Percentiles rank a stretch among this genome's conserved stretches.
Evolutionary conservation across 257 asterid genomes (phyloP).

Genomic region (Plantago elongata): DNA sequence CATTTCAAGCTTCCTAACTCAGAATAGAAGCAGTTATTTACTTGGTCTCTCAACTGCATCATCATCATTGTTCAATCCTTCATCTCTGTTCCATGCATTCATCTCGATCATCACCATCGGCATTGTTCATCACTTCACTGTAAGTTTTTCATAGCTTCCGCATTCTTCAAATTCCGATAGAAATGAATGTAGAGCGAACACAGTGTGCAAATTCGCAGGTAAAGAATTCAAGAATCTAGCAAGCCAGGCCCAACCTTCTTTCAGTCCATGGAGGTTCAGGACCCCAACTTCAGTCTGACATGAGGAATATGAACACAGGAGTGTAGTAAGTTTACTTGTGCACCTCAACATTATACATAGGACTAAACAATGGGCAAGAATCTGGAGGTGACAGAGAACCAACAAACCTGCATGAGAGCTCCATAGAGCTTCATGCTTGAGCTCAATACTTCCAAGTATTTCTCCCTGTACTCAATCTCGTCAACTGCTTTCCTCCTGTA

Average conservation of each 20-base stretch:
- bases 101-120: too few relatives aligned
- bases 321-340: not conserved
- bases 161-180: too few relatives aligned
- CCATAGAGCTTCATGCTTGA: constrained; percentile 78
- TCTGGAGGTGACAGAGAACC: constrained; percentile 7
- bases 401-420: constrained; percentile 84
- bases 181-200: constrained; percentile 64
- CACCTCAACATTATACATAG: not conserved
- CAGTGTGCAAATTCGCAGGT: constrained; percentile 78
- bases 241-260: constrained; percentile 93
- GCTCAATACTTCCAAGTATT: constrained; percentile 44
- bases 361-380: not conserved
- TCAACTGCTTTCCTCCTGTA: constrained; percentile 17
- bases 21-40: too few relatives aligned
- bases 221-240: constrained; percentile 76
- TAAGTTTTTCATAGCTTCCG: too few relatives aligned
- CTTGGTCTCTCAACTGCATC: too few relatives aligned
- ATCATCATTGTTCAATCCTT: too few relatives aligned
- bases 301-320: constrained; percentile 12
- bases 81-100: too few relatives aligned
- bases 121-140: too few relatives aligned
- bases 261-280: constrained; percentile 62
- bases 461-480: constrained; percentile 55
- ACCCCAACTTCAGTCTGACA: constrained; percentile 62
- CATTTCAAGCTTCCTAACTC: too few relatives aligned